phyloP scores from a whole-genome alignment of 257 asterid genomes.

The Ilex asprella region DNA sequence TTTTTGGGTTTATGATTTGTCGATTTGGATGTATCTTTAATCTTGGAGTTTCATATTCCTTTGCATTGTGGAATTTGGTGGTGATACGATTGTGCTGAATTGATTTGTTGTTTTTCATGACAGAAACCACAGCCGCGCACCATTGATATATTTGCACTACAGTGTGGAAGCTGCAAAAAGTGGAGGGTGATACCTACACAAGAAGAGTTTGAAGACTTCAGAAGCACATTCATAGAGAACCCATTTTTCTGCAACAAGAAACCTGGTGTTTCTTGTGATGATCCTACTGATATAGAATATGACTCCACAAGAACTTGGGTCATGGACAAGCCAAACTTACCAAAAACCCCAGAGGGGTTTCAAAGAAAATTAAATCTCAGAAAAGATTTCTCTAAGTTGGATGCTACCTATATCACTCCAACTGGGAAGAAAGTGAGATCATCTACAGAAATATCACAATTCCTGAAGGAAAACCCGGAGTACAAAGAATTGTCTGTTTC shows the following conservation, averaged over 20 bases:
- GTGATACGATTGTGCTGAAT: no score
- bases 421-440: constrained; percentile 46
- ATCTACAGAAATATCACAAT: constrained; percentile 25
- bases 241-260: constrained; percentile 49
- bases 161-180: constrained; percentile 45
- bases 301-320: constrained; percentile 41
- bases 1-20: no score
- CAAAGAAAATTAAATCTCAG: constrained; percentile 33
- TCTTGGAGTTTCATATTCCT: no score
- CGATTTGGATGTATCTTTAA: no score
- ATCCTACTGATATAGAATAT: constrained; percentile 40
- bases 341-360: constrained; percentile 53
- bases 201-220: constrained; percentile 47
- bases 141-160: constrained; percentile 32
- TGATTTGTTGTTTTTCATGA: no score
- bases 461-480: constrained; percentile 32
- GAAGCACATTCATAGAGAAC: constrained; percentile 37
- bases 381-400: constrained; percentile 31
- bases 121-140: background rate
- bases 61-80: no score
- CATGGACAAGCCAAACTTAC: constrained; percentile 47
- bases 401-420: constrained; percentile 42
- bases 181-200: constrained; percentile 40
- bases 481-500: constrained; percentile 17
- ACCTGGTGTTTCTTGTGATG: constrained; percentile 28